Conservation (phyloP, 768 basidiomycete genomes). For the Hortiboletus campestris region DNA sequence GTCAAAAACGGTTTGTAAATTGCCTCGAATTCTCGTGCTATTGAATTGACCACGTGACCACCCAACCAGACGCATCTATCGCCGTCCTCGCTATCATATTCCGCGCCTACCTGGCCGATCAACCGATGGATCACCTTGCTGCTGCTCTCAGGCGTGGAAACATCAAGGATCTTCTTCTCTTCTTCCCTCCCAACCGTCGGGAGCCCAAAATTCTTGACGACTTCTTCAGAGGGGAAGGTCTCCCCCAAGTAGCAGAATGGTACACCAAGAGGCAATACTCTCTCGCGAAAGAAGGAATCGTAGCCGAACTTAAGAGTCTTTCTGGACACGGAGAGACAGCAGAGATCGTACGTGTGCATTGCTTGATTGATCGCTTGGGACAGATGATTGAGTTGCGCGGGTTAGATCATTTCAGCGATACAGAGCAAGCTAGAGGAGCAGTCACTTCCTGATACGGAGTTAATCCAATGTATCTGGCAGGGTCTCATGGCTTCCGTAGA, state of each 20-base stretch:
- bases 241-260: constrained; percentile 87
- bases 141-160: constrained; percentile 78
- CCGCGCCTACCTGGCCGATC: constrained; percentile 75
- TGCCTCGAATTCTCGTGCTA: background rate
- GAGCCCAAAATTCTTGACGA: constrained; percentile 73
- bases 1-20: constrained; percentile 78
- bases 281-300: constrained; percentile 74
- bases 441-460: constrained; percentile 81
- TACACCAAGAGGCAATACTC: constrained; percentile 88
- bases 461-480: constrained; percentile 89
- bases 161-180: constrained; percentile 79
- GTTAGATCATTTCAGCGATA: constrained; percentile 74
- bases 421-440: constrained; percentile 70
- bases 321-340: constrained; percentile 66
- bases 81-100: constrained; percentile 76
- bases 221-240: constrained; percentile 79
- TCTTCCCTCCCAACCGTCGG: constrained; percentile 86
- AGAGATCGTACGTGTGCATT: constrained; percentile 54
- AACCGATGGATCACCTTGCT: constrained; percentile 88
- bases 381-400: constrained; percentile 11
- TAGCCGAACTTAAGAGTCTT: constrained; percentile 66
- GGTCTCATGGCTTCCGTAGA: constrained; percentile 87
- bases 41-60: constrained; percentile 9
- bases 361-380: background rate
- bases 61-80: constrained; percentile 65